phyloP scores from a whole-genome alignment of 306 rosid species.

The Canavalia ensiformis region DNA sequence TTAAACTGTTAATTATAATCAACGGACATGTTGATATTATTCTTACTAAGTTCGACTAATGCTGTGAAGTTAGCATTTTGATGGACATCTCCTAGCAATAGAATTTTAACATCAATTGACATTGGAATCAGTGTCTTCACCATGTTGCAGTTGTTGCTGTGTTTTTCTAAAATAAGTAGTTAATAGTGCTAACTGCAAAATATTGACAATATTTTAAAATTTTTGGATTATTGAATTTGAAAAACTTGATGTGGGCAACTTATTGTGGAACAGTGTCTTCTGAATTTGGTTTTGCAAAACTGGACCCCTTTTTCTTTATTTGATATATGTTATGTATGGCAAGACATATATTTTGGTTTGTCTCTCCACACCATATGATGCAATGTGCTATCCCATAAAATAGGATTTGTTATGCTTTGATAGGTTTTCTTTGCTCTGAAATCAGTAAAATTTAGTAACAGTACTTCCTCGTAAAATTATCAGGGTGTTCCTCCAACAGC shows the following conservation, averaged over 20 bases:
- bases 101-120: slow-evolving; percentile 19
- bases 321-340: neutral
- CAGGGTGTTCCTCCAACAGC: slow-evolving; percentile 10
- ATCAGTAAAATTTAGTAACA: slow-evolving; percentile 1
- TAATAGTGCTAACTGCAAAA: neutral
- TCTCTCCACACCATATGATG: slow-evolving; percentile 2
- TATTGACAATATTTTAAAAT: neutral
- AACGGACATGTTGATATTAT: neutral
- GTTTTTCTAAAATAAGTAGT: neutral
- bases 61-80: neutral
- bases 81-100: neutral
- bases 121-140: slow-evolving; percentile 22
- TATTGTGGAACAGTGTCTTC: neutral
- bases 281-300: neutral
- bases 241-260: neutral
- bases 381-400: slow-evolving; percentile 4
- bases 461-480: neutral
- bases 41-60: slow-evolving; percentile 10
- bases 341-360: neutral
- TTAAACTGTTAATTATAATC: slow-evolving; percentile 19
- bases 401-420: slow-evolving; percentile 22
- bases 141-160: slow-evolving; percentile 3
- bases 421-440: slow-evolving; percentile 5
- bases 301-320: slow-evolving; percentile 8
- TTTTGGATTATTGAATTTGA: neutral